These are phyloP conservation scores for Periconia digitata DNA, from an alignment of 2,329 filamentous ascomycete species.

Conservation along the genomic window DNA sequence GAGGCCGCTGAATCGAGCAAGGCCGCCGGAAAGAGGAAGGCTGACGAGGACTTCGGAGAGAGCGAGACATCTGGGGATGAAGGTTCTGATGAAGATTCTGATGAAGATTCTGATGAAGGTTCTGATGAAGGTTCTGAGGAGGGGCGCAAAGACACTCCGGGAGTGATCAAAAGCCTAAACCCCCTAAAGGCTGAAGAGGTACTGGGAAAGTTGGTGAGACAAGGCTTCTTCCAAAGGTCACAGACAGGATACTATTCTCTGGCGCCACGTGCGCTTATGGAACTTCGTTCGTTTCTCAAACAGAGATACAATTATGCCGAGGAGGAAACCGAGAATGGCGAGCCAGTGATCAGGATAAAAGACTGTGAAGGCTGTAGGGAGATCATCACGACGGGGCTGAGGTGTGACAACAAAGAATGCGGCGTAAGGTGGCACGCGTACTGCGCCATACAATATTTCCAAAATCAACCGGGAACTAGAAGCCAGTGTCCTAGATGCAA, in stretches of 20 bases:
- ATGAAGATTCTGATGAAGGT: too few species aligned
- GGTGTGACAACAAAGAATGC: constrained; percentile 33
- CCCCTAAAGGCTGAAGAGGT: constrained; percentile 76
- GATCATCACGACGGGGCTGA: constrained; percentile 69
- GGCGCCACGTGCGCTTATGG: constrained; percentile 76
- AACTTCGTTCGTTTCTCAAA: constrained; percentile 81
- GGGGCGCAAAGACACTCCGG: constrained; percentile 36
- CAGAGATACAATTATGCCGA: constrained; percentile 83
- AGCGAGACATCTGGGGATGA: constrained; percentile 17
- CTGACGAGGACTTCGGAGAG: too few species aligned
- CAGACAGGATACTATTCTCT: constrained; percentile 71
- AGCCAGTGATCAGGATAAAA: constrained; percentile 67
- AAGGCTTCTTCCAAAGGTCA: constrained; percentile 85
- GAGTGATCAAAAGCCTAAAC: constrained; percentile 60
- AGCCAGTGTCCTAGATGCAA: constrained; percentile 37
- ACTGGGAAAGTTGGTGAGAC: constrained; percentile 68
- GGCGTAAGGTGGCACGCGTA: constrained; percentile 36
- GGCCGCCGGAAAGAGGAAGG: too few species aligned
- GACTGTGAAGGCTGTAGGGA: constrained; percentile 86
- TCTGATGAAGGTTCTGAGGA: constrained; percentile 25
- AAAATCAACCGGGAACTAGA: constrained; percentile 11
- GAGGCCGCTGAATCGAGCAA: too few species aligned
- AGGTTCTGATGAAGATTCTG: constrained; percentile 23
- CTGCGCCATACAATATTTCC: constrained; percentile 38
- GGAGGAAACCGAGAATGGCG: constrained; percentile 55